These are phyloP conservation scores for Pythium phragmiticola DNA, from an alignment of 352 stramenopile species.

Conservation along the genomic window DNA sequence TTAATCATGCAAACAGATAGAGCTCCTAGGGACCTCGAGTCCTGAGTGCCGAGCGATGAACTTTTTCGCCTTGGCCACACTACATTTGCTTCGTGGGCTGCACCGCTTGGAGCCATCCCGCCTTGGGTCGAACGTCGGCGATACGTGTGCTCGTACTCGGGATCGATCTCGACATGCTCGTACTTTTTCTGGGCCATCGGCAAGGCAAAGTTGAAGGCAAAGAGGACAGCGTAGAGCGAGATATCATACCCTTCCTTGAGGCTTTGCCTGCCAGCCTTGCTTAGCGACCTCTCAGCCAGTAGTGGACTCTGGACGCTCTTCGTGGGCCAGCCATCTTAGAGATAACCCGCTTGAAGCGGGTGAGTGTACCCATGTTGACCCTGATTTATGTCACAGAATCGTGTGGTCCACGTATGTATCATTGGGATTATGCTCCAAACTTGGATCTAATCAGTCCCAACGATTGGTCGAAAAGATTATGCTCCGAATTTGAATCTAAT, in stretches of 20 bases:
- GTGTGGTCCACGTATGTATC: too few species aligned
- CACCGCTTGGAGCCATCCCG: neutral
- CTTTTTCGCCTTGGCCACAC: neutral
- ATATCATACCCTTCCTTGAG: neutral
- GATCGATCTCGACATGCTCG: neutral
- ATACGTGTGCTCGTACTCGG: neutral
- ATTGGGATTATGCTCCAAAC: too few species aligned
- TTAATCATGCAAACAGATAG: too few species aligned
- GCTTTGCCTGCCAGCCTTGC: too few species aligned
- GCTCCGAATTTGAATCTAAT: too few species aligned
- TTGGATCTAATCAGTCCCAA: too few species aligned
- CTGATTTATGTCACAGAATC: neutral
- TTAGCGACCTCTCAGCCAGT: too few species aligned
- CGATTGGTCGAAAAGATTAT: too few species aligned
- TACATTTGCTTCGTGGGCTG: neutral
- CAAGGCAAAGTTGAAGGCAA: neutral
- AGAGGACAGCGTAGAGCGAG: neutral
- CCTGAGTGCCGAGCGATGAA: neutral
- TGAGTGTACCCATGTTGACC: constrained; percentile 6
- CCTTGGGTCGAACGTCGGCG: neutral
- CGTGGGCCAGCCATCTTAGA: too few species aligned
- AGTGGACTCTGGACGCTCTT: too few species aligned
- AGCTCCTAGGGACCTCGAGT: too few species aligned
- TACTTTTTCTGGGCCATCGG: neutral
- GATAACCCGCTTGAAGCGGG: too few species aligned